Base-by-base conservation (phyloP, 352 stramenopile species). In the Phytophthora cryptogea region DNA sequence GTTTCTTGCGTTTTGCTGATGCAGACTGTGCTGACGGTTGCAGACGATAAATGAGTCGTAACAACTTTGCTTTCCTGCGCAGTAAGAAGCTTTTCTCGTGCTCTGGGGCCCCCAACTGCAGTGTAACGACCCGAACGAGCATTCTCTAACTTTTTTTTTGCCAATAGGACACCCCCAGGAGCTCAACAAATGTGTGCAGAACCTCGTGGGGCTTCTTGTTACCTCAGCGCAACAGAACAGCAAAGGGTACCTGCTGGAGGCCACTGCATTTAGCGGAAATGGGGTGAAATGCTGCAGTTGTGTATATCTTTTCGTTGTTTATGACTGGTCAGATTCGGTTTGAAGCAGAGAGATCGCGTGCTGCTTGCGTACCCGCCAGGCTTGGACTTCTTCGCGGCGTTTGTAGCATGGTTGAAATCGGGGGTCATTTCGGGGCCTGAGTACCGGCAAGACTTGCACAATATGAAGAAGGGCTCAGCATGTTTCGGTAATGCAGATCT, bases 281-380 rank as follows among this genome's bases (percentile, higher is more conserved):
- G 9, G 9, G n/a, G 33, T n/a, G 33, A 44, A 27, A 43, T 30
- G 20, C 6, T 36, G 30, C 1, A 32, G 11, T 11, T 50, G 37
- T 28, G 31, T 17, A 44, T 23, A 16, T 27, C 39, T 39, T 44
- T 13, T 65, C 31, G 30, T 8, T n/a, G 4, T 49, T 55, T 66
- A 50, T 14, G 58, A 28, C 14, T 10, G 9, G 39, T 41, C 53
- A 92, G 86, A 32, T 48, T 92, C 31, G 78, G 76, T 1, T 42
- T 94, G 11, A 74, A 84, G 41, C 58, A 70, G 17, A 90, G 86
- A 10, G 83, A 95, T 40, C 84, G 81, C 32, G 91, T 97, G 16
- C 68, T 99, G 33, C 81, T 99, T 20, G 96, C 99, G 27, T 99
- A 99, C 66, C 95, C 97, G 28, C 98, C 98, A 8, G 96, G 88